These are phyloP conservation scores for Chrysosporium queenslandicum DNA, from an alignment of 2,329 filamentous ascomycete genomes.

Conservation along the genomic window DNA sequence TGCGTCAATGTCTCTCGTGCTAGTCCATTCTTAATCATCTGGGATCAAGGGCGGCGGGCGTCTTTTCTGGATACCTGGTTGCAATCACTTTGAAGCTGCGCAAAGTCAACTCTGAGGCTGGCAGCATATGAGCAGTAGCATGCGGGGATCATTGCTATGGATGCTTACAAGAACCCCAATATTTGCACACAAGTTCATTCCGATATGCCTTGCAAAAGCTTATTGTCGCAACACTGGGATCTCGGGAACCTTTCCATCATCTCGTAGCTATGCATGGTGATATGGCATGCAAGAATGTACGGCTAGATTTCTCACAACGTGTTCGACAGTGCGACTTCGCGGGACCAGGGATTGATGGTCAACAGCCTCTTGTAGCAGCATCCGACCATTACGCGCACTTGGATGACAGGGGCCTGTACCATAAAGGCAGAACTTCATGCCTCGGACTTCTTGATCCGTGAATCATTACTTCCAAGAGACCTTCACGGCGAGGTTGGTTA, in stretches of 20 bases:
- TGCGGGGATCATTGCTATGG: background rate
- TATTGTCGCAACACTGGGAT: too few species aligned
- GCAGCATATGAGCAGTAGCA: background rate
- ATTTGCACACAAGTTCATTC: too few species aligned
- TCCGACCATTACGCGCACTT: conserved; percentile 1
- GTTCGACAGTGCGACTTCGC: conserved; percentile 13
- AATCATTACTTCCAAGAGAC: conserved; percentile 9
- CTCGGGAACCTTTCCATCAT: conserved; percentile 5
- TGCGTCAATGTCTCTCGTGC: background rate
- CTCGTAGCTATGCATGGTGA: conserved; percentile 6
- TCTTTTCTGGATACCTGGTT: background rate
- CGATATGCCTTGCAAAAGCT: too few species aligned
- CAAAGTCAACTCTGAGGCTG: too few species aligned
- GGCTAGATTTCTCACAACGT: conserved; percentile 1
- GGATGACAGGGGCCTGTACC: background rate
- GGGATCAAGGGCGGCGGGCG: too few species aligned
- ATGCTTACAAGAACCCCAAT: too few species aligned
- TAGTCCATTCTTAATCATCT: background rate
- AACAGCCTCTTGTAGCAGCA: background rate
- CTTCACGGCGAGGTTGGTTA: background rate
- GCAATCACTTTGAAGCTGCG: too few species aligned
- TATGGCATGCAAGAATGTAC: conserved; percentile 5
- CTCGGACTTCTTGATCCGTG: conserved; percentile 10
- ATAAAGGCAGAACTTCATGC: conserved; percentile 7
- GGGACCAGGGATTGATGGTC: conserved; percentile 7